A percentile compares a stretch with the other conserved stretches of the same genome.
phyloP scores from a whole-genome alignment of 108 stramenopile genomes.

The Skeletonema grethae region DNA sequence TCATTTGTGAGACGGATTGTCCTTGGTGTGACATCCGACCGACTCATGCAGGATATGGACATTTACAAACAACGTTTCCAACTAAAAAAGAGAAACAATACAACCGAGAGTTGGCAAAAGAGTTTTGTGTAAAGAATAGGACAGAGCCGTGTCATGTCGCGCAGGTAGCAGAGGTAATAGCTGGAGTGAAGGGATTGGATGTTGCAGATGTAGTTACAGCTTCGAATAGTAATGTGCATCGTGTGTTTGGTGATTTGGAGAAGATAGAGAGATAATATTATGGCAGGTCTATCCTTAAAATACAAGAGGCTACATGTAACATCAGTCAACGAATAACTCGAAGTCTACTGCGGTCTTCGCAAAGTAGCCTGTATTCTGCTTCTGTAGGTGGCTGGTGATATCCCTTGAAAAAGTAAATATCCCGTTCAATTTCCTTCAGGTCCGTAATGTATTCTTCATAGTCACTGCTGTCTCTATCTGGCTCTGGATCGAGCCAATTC shows the following conservation, averaged over 20 bases:
- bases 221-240: conserved; percentile 64
- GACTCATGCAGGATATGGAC: conserved; percentile 77
- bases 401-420: not conserved
- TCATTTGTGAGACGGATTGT: conserved; percentile 96
- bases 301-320: too few relatives aligned
- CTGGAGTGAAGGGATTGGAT: conserved; percentile 65
- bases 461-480: not conserved
- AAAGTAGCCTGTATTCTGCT: not conserved
- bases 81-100: conserved; percentile 84
- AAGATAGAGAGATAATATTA: not conserved
- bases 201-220: conserved; percentile 64
- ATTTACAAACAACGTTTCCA: conserved; percentile 68
- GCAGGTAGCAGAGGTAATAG: conserved; percentile 88
- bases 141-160: conserved; percentile 89
- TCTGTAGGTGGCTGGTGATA: not conserved
- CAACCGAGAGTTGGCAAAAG: conserved; percentile 38
- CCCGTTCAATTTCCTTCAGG: not conserved
- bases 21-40: conserved; percentile 91
- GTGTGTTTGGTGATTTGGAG: conserved; percentile 58
- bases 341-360: not conserved
- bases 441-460: not conserved
- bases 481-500: not conserved
- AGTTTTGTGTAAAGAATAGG: conserved; percentile 82
- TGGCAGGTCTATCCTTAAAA: too few relatives aligned
- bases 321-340: too few relatives aligned